Conservation (phyloP, 345 rosid species). For the Viola odorata region DNA sequence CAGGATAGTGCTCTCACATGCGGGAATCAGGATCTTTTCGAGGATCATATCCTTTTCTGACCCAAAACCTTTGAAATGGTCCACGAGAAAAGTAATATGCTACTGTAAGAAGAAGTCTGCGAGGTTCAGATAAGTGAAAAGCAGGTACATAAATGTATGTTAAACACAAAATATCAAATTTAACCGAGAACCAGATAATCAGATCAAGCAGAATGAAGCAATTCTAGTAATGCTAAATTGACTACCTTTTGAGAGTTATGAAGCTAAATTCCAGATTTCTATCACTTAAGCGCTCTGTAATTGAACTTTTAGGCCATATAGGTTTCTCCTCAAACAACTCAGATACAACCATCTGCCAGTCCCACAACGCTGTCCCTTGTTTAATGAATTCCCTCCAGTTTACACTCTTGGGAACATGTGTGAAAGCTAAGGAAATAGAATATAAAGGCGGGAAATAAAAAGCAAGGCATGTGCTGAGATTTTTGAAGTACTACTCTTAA, state of each 20-base stretch:
- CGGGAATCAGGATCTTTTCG: constrained; percentile 91
- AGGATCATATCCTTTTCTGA: constrained; percentile 96
- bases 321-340: constrained; percentile 82
- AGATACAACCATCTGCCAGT: constrained; percentile 65
- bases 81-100: constrained; percentile 91
- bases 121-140: constrained; percentile 22
- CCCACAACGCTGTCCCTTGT: constrained; percentile 58
- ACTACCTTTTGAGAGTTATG: constrained; percentile 70
- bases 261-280: constrained; percentile 55
- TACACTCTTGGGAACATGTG: constrained; percentile 81
- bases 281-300: constrained; percentile 59
- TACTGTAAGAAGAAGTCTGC: constrained; percentile 69
- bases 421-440: constrained; percentile 50
- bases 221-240: neutral
- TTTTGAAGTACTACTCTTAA: neutral
- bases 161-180: neutral
- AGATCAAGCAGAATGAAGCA: constrained; percentile 8
- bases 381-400: constrained; percentile 58
- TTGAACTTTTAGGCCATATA: constrained; percentile 78
- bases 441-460: neutral
- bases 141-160: neutral
- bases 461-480: neutral
- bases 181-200: constrained; percentile 3
- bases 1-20: constrained; percentile 47
- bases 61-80: constrained; percentile 92